Evolutionary conservation across 2,329 filamentous ascomycete genomes (phyloP).

Genomic region (Eurotiales sp.): DNA sequence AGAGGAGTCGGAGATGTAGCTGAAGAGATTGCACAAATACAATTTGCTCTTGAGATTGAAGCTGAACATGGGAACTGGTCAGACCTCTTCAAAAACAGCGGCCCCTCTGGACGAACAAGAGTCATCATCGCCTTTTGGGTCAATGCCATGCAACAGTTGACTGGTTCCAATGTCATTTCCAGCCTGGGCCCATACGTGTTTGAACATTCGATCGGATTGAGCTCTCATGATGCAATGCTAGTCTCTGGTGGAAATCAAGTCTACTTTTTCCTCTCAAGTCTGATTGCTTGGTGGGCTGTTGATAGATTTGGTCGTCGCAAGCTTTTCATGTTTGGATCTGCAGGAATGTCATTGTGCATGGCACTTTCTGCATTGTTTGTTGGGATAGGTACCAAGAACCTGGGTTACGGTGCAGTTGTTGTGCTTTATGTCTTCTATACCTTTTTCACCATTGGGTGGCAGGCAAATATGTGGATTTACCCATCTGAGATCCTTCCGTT

Average conservation of each 20-base stretch:
- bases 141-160: not conserved
- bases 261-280: conserved; percentile 13
- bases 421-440: conserved; percentile 17
- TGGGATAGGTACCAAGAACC: conserved; percentile 11
- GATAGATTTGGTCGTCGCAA: conserved; percentile 13
- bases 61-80: too few species aligned
- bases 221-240: conserved; percentile 17
- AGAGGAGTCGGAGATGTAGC: conserved; percentile 11
- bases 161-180: conserved; percentile 18
- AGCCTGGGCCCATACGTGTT: conserved; percentile 23
- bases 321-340: conserved; percentile 15
- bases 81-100: too few species aligned
- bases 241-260: conserved; percentile 17
- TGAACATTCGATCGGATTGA: conserved; percentile 19
- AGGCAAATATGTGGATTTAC: conserved; percentile 16
- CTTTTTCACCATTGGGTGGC: conserved; percentile 14
- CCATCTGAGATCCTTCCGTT: conserved; percentile 16
- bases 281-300: conserved; percentile 12
- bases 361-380: conserved; percentile 15
- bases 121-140: not conserved
- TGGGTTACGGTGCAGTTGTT: conserved; percentile 14
- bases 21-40: too few species aligned
- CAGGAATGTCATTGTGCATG: conserved; percentile 16
- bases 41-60: too few species aligned
- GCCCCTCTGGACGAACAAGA: too few species aligned